Conservation (phyloP, 257 asterid species). For the Fraxinus anomala region DNA sequence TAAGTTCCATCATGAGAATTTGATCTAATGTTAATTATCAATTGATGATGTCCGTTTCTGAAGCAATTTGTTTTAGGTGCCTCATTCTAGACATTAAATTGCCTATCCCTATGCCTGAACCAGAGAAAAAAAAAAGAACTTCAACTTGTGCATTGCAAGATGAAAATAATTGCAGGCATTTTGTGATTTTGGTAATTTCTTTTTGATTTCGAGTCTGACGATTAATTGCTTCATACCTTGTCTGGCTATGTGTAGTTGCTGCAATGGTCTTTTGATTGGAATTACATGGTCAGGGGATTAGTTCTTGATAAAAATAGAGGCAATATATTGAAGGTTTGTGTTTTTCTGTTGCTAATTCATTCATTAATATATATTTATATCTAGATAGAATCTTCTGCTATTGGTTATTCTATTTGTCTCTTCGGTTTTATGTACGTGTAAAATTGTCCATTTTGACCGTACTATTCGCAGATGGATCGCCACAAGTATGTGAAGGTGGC, state of each 20-base stretch:
- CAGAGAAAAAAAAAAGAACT: not conserved
- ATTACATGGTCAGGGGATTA: constrained; percentile 94
- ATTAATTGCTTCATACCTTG: constrained; percentile 12
- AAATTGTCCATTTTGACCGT: too few species aligned
- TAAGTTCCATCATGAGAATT: constrained; percentile 5
- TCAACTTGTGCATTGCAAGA: too few species aligned
- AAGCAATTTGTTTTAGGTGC: not conserved
- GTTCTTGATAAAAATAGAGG: constrained; percentile 96
- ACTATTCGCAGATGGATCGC: too few species aligned
- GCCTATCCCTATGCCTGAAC: not conserved
- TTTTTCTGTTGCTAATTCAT: not conserved
- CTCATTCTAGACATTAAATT: not conserved
- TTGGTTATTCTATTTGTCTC: not conserved
- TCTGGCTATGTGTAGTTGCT: constrained; percentile 57
- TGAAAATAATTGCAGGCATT: too few species aligned
- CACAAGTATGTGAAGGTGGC: too few species aligned
- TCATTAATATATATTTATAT: not conserved
- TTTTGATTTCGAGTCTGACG: constrained; percentile 17
- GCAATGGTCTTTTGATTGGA: constrained; percentile 86
- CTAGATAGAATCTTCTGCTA: not conserved
- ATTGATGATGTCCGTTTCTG: constrained; percentile 2
- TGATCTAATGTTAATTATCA: constrained; percentile 9
- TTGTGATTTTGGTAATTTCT: not conserved
- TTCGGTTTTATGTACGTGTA: not conserved
- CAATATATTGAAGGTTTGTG: constrained; percentile 84